phyloP scores from a whole-genome alignment of 2,329 filamentous ascomycete species.

The Cordyceps pruinosa region DNA sequence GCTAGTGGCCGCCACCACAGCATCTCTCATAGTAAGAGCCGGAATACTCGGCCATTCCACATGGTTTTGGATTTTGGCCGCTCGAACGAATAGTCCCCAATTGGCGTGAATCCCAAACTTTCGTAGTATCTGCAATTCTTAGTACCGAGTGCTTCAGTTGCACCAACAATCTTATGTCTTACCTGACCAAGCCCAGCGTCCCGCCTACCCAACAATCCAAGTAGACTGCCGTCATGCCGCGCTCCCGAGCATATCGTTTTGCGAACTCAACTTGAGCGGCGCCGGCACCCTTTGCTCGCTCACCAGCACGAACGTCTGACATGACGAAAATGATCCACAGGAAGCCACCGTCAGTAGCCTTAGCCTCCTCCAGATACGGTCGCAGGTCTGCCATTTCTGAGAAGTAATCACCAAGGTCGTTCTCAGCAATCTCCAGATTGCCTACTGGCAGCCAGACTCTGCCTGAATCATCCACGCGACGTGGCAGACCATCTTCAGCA shows the following conservation, averaged over 20 bases:
- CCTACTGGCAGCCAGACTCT: background rate
- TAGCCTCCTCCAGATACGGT: conserved; percentile 5
- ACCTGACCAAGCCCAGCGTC: conserved; percentile 1
- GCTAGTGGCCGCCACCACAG: background rate
- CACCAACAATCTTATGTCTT: background rate
- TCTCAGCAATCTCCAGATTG: background rate
- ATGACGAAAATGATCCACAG: background rate
- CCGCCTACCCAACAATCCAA: conserved; percentile 4
- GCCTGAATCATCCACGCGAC: background rate
- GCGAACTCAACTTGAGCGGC: background rate
- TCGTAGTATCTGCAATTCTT: background rate
- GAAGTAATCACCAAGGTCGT: background rate
- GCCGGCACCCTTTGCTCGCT: background rate
- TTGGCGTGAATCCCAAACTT: background rate
- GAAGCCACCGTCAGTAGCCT: background rate
- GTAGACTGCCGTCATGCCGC: conserved; percentile 1
- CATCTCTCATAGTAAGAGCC: background rate
- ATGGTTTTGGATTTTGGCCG: background rate
- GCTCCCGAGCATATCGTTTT: background rate
- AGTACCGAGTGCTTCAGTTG: background rate
- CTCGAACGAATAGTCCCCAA: background rate
- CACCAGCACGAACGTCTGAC: background rate
- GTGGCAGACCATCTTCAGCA: background rate
- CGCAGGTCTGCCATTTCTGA: background rate
- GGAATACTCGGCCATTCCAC: background rate